phyloP scores from a whole-genome alignment of 2,329 filamentous ascomycete species.

The Botryotinia globosa region DNA sequence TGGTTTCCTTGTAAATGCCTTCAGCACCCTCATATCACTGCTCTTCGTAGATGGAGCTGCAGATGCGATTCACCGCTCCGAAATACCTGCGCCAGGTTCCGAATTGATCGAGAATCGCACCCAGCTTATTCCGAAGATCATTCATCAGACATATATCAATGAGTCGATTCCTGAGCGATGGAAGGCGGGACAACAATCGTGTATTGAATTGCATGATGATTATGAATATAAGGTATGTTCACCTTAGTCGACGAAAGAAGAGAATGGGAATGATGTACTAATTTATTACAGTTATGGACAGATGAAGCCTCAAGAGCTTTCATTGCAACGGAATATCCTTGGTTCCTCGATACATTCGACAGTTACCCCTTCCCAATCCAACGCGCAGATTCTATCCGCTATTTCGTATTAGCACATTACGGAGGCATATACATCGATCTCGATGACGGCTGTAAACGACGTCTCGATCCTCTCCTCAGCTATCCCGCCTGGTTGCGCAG shows the following conservation, averaged over 20 bases:
- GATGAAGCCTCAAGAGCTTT: slow-evolving; percentile 67
- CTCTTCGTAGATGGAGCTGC: slow-evolving; percentile 64
- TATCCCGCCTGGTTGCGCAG: slow-evolving; percentile 70
- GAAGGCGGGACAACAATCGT: slow-evolving; percentile 64
- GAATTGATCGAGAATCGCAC: slow-evolving; percentile 53
- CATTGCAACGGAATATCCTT: slow-evolving; percentile 70
- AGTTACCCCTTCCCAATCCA: slow-evolving; percentile 73
- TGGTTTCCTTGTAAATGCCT: slow-evolving; percentile 61
- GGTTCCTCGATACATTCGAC: slow-evolving; percentile 74
- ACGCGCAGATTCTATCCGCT: slow-evolving; percentile 73
- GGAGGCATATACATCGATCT: slow-evolving; percentile 81
- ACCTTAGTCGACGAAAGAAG: not conserved
- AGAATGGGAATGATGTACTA: slow-evolving; percentile 9
- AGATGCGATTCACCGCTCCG: slow-evolving; percentile 64
- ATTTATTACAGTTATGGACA: slow-evolving; percentile 64
- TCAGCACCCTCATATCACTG: slow-evolving; percentile 69
- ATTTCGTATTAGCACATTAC: slow-evolving; percentile 74
- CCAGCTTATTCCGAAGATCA: slow-evolving; percentile 71
- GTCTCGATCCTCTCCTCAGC: slow-evolving; percentile 59
- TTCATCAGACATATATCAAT: slow-evolving; percentile 75
- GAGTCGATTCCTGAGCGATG: slow-evolving; percentile 64
- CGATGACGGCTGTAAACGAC: slow-evolving; percentile 48
- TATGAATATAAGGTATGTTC: slow-evolving; percentile 66
- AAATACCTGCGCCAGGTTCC: slow-evolving; percentile 64
- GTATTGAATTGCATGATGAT: slow-evolving; percentile 64